Conservation (phyloP, 2,329 filamentous ascomycete genomes). For the Neoascochyta sp. region DNA sequence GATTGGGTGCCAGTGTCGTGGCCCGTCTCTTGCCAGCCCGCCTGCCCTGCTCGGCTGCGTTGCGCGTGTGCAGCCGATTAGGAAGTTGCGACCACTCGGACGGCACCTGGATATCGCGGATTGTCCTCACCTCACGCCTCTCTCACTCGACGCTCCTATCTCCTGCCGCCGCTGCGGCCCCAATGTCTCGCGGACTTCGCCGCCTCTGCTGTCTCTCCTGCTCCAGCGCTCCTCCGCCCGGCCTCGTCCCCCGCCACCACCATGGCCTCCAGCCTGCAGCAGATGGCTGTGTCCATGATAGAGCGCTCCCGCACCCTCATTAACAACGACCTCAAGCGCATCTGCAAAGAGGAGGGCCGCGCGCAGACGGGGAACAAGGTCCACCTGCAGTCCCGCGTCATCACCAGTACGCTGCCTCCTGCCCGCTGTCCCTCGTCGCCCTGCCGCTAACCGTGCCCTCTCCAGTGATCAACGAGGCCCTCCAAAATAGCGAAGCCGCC, state of each 20-base stretch:
- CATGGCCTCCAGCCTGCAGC: conserved; percentile 42
- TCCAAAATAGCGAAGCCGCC: conserved; percentile 32
- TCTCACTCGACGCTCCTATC: no score
- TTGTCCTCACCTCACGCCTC: no score
- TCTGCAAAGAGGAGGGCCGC: conserved; percentile 67
- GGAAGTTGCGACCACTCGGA: neutral
- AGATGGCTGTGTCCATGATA: conserved; percentile 37
- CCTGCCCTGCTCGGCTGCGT: neutral
- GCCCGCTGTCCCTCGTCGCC: conserved; percentile 3
- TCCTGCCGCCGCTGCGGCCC: no score
- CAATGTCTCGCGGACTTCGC: no score
- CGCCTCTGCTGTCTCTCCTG: no score
- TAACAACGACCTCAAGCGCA: conserved; percentile 67
- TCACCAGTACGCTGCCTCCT: conserved; percentile 57
- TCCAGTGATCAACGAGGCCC: conserved; percentile 40
- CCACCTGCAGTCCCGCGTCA: conserved; percentile 73
- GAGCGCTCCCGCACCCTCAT: conserved; percentile 53
- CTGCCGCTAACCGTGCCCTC: conserved; percentile 18
- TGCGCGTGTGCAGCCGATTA: neutral
- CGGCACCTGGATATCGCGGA: no score
- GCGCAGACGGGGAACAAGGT: conserved; percentile 81
- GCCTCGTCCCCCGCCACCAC: conserved; percentile 1
- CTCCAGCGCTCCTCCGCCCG: neutral
- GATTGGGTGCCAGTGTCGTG: no score
- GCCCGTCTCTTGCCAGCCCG: no score